Percentiles rank a stretch among this genome's conserved stretches.
Conservation (phyloP, 2,329 filamentous ascomycete genomes). For the Fusarium hostae region DNA sequence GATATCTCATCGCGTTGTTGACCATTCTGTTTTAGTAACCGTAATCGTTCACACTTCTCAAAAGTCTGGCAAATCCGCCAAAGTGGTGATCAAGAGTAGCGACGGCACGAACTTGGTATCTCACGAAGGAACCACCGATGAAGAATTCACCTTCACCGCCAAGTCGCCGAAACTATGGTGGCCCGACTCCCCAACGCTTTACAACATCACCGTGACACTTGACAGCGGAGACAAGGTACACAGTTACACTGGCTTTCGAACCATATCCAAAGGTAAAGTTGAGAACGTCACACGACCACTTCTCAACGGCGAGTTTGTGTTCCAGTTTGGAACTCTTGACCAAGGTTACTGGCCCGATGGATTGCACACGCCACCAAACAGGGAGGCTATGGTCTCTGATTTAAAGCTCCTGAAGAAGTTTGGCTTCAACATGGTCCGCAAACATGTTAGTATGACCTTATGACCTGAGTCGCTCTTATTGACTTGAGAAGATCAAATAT, state of each 20-base stretch:
- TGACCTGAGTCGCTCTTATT: accelerated
- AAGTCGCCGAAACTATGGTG: conserved; percentile 70
- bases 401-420: conserved; percentile 71
- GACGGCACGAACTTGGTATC: conserved; percentile 9
- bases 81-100: not conserved
- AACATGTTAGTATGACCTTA: conserved; percentile 63
- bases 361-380: conserved; percentile 71
- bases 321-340: conserved; percentile 75
- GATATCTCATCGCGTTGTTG: accelerated
- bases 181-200: conserved; percentile 70
- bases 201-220: conserved; percentile 68
- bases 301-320: conserved; percentile 75
- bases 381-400: conserved; percentile 75
- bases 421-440: conserved; percentile 77
- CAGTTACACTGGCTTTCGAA: conserved; percentile 78
- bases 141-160: conserved; percentile 65
- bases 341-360: conserved; percentile 80
- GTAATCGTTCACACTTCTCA: conserved; percentile 7
- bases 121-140: conserved; percentile 52
- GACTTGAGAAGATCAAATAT: conserved; percentile 66
- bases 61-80: not conserved
- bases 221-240: conserved; percentile 61
- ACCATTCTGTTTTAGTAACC: not conserved
- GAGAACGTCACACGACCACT: conserved; percentile 70
- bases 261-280: conserved; percentile 65